Conservation (phyloP, 2,329 filamentous ascomycete genomes). For the Dothiorella sarmentorum region DNA sequence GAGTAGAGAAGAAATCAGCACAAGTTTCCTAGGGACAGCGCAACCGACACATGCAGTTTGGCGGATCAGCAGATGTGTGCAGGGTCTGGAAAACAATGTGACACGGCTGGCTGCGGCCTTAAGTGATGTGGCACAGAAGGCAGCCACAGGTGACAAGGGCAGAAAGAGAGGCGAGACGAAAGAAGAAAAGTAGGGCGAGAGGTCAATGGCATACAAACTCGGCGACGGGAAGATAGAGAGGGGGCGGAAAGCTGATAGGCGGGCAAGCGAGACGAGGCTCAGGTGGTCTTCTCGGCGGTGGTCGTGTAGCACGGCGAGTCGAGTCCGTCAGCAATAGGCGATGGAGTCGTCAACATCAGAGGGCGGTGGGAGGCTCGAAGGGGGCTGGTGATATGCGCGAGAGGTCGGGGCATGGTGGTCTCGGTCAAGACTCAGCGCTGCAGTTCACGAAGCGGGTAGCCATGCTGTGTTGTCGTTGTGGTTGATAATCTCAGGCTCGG, state of each 20-base stretch:
- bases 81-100: constrained; percentile 13
- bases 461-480: constrained; percentile 2
- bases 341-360: constrained; percentile 9
- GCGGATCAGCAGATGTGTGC: constrained; percentile 18
- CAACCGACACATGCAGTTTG: constrained; percentile 6
- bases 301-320: neutral
- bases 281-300: constrained; percentile 4
- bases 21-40: neutral
- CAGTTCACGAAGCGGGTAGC: neutral
- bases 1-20: constrained; percentile 9
- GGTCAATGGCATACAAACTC: neutral
- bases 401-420: constrained; percentile 7
- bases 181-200: neutral
- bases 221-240: neutral
- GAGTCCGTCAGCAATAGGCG: constrained; percentile 7
- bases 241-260: neutral
- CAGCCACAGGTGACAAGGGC: neutral
- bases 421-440: constrained; percentile 1
- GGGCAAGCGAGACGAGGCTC: constrained; percentile 9
- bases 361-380: neutral
- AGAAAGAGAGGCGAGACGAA: neutral
- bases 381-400: neutral
- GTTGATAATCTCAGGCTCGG: constrained; percentile 8
- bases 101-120: constrained; percentile 7
- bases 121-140: neutral